A percentile compares a stretch with the other conserved stretches of the same genome.
These are phyloP conservation scores for Kuraishia ogatae DNA, from an alignment of 805 yeast genomes.

Conservation along the genomic window DNA sequence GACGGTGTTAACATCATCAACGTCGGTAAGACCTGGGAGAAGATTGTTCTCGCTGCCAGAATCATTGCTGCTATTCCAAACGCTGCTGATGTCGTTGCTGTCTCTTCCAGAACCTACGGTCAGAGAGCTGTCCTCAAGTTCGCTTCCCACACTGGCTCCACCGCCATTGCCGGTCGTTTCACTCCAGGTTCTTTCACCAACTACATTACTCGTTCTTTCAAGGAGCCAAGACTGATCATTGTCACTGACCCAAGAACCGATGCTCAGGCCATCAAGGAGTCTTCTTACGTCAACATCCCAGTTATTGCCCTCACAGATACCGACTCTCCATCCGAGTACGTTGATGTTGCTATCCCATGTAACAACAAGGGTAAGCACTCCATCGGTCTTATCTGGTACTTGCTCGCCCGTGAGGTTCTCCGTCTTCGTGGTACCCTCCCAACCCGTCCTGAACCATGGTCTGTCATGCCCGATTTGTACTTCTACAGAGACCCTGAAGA, in stretches of 20 bases:
- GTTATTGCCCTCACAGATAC: constrained; percentile 98
- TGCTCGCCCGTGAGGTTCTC: constrained; percentile 97
- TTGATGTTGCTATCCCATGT: constrained; percentile 99
- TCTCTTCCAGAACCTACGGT: constrained; percentile 98
- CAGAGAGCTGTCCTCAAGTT: constrained; percentile 99
- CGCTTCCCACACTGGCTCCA: constrained; percentile 99
- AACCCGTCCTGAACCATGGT: constrained; percentile 95
- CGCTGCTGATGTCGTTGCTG: constrained; percentile 97
- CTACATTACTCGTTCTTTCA: constrained; percentile 99
- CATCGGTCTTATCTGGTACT: constrained; percentile 99
- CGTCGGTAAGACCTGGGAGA: constrained; percentile 99
- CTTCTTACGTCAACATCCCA: constrained; percentile 99
- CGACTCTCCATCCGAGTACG: constrained; percentile 98
- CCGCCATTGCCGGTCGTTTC: constrained; percentile 99
- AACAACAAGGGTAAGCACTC: constrained; percentile 99
- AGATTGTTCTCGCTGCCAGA: constrained; percentile 98
- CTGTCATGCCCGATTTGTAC: constrained; percentile 99
- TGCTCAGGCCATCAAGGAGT: constrained; percentile 99
- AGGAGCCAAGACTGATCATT: constrained; percentile 99
- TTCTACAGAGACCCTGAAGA: constrained; percentile 99
- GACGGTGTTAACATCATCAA: constrained; percentile 99
- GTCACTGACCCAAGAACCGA: constrained; percentile 99
- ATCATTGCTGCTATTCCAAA: constrained; percentile 99
- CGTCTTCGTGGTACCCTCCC: constrained; percentile 97
- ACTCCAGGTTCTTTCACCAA: constrained; percentile 99